These are phyloP conservation scores for Gonapodya prolifera DNA, from an alignment of 192 early-diverging fungal genomes.

Conservation along the genomic window DNA sequence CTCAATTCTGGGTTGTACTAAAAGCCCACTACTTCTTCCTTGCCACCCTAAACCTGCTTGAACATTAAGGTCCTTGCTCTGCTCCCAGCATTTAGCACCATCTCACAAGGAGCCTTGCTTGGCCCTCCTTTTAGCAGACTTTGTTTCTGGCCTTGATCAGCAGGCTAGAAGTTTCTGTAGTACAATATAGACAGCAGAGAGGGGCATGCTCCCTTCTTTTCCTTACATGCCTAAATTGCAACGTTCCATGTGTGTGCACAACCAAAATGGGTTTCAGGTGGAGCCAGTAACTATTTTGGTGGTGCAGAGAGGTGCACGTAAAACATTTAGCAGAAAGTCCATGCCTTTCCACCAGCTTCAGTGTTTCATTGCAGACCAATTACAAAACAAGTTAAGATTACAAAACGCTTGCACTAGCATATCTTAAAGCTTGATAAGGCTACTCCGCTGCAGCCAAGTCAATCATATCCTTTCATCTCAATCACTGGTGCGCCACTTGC, in stretches of 20 bases:
- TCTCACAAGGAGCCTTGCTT: neutral
- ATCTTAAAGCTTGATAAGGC: too few species aligned
- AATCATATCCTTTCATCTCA: too few species aligned
- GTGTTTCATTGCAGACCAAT: too few species aligned
- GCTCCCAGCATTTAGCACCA: neutral
- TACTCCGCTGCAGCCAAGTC: too few species aligned
- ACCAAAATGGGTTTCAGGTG: too few species aligned
- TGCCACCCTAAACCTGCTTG: neutral
- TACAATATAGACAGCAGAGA: neutral
- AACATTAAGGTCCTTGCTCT: neutral
- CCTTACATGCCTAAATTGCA: neutral
- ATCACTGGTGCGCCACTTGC: too few species aligned
- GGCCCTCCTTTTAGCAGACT: neutral
- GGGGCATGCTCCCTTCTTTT: neutral
- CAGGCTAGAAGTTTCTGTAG: neutral
- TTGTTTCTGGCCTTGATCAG: neutral
- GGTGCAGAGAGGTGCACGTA: too few species aligned
- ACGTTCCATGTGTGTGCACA: neutral
- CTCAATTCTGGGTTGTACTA: neutral
- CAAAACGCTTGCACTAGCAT: too few species aligned
- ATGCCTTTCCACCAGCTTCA: too few species aligned
- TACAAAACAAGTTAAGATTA: too few species aligned
- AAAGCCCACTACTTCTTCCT: neutral
- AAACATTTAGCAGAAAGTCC: too few species aligned
- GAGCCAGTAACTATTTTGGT: too few species aligned